A percentile compares a stretch with the other conserved stretches of the same genome.
Evolutionary conservation across 2,329 filamentous ascomycete genomes (phyloP).

Genomic region (Epichloe gansuensis): DNA sequence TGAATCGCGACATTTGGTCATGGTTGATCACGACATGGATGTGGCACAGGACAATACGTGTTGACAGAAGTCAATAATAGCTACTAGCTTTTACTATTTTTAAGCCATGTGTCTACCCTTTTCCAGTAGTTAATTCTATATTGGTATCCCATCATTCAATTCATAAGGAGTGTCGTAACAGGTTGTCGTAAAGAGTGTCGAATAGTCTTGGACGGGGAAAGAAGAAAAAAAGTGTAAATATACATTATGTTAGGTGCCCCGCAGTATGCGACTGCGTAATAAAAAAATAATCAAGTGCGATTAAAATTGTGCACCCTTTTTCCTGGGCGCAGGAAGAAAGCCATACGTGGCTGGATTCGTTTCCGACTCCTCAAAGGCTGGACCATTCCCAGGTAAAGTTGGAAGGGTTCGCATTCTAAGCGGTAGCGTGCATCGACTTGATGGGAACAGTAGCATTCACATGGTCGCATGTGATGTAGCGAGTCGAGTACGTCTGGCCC

Average conservation of each 20-base stretch:
- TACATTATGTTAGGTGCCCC: constrained; percentile 1
- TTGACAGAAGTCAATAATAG: too few relatives aligned
- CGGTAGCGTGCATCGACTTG: constrained; percentile 14
- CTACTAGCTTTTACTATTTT: too few relatives aligned
- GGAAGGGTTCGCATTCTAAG: constrained; percentile 9
- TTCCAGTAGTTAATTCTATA: neutral
- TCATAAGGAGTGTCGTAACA: neutral
- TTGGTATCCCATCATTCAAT: neutral
- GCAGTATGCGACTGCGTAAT: neutral
- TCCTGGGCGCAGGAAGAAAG: neutral
- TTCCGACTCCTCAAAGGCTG: neutral
- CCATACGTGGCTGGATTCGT: too few relatives aligned
- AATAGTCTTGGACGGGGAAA: neutral
- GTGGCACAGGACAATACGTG: too few relatives aligned
- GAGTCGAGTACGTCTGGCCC: constrained; percentile 20
- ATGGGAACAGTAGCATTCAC: constrained; percentile 15
- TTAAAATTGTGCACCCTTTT: neutral
- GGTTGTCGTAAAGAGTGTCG: neutral
- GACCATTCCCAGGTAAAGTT: neutral
- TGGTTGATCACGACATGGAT: neutral
- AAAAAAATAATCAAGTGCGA: neutral
- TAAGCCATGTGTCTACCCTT: neutral
- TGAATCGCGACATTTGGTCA: neutral
- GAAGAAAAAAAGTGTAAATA: constrained; percentile 1
- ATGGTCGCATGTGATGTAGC: constrained; percentile 16